Evolutionary conservation across 192 early-diverging fungal genomes (phyloP).

Genomic region (Coemansia sp.): DNA sequence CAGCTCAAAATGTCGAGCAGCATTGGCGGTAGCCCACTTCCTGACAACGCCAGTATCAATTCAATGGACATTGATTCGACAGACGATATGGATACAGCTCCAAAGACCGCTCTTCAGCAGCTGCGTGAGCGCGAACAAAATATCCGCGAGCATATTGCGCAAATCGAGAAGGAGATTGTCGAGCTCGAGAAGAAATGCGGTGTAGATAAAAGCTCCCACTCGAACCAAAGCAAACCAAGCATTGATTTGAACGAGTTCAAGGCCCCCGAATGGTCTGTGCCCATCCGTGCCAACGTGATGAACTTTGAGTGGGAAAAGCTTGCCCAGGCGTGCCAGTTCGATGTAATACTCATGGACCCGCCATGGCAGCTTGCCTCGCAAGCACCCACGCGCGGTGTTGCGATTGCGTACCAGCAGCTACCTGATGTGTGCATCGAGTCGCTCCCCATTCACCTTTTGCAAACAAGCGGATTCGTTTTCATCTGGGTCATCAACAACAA

Average conservation of each 20-base stretch:
- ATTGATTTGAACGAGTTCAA: constrained; percentile 76
- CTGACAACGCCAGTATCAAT: not conserved
- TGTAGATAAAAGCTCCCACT: constrained; percentile 17
- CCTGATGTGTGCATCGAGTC: constrained; percentile 93
- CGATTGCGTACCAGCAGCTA: constrained; percentile 94
- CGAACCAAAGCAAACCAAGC: constrained; percentile 9
- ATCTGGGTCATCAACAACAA: constrained; percentile 99
- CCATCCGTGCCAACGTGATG: constrained; percentile 94
- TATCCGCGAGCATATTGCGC: constrained; percentile 58
- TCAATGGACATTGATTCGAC: constrained; percentile 17
- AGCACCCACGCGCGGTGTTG: constrained; percentile 87
- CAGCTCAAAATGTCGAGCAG: constrained; percentile 34
- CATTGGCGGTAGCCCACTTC: constrained; percentile 12
- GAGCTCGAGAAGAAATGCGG: constrained; percentile 58
- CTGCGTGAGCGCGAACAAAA: constrained; percentile 59
- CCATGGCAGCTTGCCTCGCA: constrained; percentile 97
- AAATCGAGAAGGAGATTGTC: constrained; percentile 57
- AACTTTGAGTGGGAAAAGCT: constrained; percentile 91
- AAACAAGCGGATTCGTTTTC: constrained; percentile 88
- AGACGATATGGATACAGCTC: constrained; percentile 4
- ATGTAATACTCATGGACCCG: constrained; percentile 92
- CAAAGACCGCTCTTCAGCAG: constrained; percentile 10
- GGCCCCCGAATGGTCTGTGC: constrained; percentile 91
- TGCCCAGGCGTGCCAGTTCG: constrained; percentile 83
- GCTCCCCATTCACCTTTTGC: constrained; percentile 82